Evolutionary conservation across 441 rosid species (phyloP), one percentile per base, ranked within the genome.

Genomic region (Croton laevigatus): DNA sequence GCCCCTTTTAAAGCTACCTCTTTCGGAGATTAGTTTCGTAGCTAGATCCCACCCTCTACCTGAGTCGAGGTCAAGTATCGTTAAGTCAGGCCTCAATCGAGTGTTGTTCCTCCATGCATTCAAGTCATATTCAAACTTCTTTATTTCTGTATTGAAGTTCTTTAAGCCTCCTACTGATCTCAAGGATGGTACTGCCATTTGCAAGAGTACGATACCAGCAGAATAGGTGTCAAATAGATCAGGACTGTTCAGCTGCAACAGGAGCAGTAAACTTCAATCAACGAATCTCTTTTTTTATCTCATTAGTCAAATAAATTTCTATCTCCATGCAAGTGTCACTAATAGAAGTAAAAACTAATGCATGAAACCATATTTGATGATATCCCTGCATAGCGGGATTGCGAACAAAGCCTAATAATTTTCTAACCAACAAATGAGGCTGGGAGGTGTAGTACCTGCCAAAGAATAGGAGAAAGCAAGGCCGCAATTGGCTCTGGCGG

Each of bases 1-100:
- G 32, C 98, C 94, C 65, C 91, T 88, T 68, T 91, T 64, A 75
- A 91, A 80, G 71, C 75, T 83, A 27, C 97, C 92, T 84, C 97
- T 84, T 80, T 90, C 85, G 3, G 97, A 89, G 49, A 94, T 81
- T 49, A 94, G 86, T 80, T 88, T 91, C 1, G 89, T 89, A 65
- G 97, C 97, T 46, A 91, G 83, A 75, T 94, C 94, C 98, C 98
- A 91, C 22, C 97, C 98, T 80, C 94, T 90, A 54, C 93, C 97
- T 0, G 93, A 89, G 71, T 94, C 98, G 0, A 94, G 89, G 74
- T 91, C 99, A 23, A 91, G 95, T 61, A 91, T 80, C 53, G 79
- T 89, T 19, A 94, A 80, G 81, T 91, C 91, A 8, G 97, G 96
- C 79, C 91, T 87, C 38, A 76, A 82, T 75, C 91, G 84, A 57